phyloP scores from a whole-genome alignment of 2,329 filamentous ascomycete species.

The Fusarium pilosicola region DNA sequence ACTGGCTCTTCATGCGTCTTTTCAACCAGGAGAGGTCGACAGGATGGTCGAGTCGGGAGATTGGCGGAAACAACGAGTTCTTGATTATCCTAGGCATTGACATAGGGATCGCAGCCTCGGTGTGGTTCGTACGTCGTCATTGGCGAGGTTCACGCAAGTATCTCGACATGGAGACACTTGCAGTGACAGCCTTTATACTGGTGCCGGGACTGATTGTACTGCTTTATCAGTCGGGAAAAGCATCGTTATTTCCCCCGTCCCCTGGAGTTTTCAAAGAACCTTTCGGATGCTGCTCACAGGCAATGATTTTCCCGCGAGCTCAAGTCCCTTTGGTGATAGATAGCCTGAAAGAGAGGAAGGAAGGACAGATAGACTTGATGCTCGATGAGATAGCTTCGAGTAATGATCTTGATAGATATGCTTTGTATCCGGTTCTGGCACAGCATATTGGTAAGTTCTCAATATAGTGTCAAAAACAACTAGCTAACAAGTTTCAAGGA shows the following conservation, averaged over 20 bases:
- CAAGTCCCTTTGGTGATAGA: background rate
- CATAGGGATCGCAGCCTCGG: background rate
- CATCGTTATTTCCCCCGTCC: slow-evolving; percentile 1
- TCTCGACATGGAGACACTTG: background rate
- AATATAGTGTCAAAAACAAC: fast-evolving
- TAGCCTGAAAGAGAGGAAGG: background rate
- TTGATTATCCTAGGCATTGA: slow-evolving; percentile 9
- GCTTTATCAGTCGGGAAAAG: slow-evolving; percentile 18
- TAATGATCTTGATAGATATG: slow-evolving; percentile 7
- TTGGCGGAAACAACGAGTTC: slow-evolving; percentile 11
- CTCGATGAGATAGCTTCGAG: slow-evolving; percentile 2
- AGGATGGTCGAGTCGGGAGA: slow-evolving; percentile 11
- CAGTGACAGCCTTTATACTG: background rate
- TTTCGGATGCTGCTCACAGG: slow-evolving; percentile 23
- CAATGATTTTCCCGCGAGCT: slow-evolving; percentile 8
- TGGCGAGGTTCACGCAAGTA: slow-evolving; percentile 1
- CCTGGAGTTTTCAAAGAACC: slow-evolving; percentile 18
- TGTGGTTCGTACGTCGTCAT: background rate
- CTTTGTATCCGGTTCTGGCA: slow-evolving; percentile 17
- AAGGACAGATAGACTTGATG: slow-evolving; percentile 22
- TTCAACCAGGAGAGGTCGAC: slow-evolving; percentile 22
- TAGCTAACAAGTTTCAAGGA: background rate
- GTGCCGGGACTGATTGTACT: slow-evolving; percentile 15
- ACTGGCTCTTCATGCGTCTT: slow-evolving; percentile 21
- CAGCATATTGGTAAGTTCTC: slow-evolving; percentile 13